phyloP scores from a whole-genome alignment of 176 grass and related monocot species.

The Urochloa ruziziensis region DNA sequence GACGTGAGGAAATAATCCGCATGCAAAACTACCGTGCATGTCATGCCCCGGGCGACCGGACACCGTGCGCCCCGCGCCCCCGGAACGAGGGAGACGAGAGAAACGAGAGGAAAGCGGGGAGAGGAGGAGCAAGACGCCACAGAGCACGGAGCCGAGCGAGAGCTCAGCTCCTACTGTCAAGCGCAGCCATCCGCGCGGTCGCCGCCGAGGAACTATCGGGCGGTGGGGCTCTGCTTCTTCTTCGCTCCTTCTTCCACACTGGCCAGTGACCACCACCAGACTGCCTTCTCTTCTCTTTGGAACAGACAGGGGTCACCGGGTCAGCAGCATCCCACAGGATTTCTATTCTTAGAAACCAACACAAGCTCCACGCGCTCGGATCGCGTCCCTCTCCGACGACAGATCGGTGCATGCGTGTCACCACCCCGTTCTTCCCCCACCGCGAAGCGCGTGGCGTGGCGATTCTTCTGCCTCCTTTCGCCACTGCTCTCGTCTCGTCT shows the following conservation, averaged over 20 bases:
- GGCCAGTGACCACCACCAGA: slow-evolving; percentile 15
- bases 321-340: not conserved
- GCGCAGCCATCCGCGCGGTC: slow-evolving; percentile 18
- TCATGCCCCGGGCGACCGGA: not conserved
- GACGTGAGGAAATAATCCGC: not conserved
- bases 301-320: no score
- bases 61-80: not conserved
- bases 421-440: slow-evolving; percentile 19
- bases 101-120: slow-evolving; percentile 7
- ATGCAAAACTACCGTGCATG: not conserved
- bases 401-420: slow-evolving; percentile 4
- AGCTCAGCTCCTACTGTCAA: slow-evolving; percentile 19
- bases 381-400: not conserved
- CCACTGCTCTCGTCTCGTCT: not conserved
- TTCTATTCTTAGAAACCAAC: slow-evolving; percentile 15
- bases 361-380: not conserved
- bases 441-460: slow-evolving; percentile 1
- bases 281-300: not conserved
- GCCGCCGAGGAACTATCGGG: slow-evolving; percentile 7
- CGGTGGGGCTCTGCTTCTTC: not conserved
- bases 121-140: not conserved
- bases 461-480: not conserved
- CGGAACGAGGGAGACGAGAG: not conserved
- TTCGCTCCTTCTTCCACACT: not conserved
- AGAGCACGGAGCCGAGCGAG: not conserved